Conservation (phyloP, 2,329 filamentous ascomycete genomes). For the Pseudocercospora pini-densiflorae region DNA sequence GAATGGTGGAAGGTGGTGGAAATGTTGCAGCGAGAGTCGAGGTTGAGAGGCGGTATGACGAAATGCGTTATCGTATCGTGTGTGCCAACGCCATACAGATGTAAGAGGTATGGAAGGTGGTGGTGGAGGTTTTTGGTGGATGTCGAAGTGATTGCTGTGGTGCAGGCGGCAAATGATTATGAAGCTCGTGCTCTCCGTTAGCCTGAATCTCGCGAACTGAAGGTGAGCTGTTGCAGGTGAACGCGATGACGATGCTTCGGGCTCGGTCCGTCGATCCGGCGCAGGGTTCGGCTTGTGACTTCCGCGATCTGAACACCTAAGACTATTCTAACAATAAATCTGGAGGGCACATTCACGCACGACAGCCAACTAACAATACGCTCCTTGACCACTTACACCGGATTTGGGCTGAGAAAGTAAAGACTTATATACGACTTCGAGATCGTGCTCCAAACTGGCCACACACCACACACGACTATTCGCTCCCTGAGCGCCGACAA, state of each 20-base stretch:
- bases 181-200: not conserved
- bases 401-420: not conserved
- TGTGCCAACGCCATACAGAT: slow-evolving; percentile 1
- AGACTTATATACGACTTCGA: not conserved
- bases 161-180: slow-evolving; percentile 17
- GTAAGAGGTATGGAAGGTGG: not conserved
- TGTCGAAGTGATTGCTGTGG: not conserved
- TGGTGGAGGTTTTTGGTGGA: slow-evolving; percentile 5
- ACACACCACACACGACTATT: not conserved
- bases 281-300: slow-evolving; percentile 5
- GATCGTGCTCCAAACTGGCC: not conserved
- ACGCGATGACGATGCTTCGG: not conserved
- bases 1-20: slow-evolving; percentile 10
- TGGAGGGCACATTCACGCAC: not conserved
- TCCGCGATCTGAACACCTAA: slow-evolving; percentile 12
- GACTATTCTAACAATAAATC: slow-evolving; percentile 7
- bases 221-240: not conserved
- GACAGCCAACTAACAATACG: slow-evolving; percentile 10
- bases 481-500: slow-evolving; percentile 23
- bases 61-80: slow-evolving; percentile 3
- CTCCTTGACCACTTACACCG: slow-evolving; percentile 7
- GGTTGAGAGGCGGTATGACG: slow-evolving; percentile 10
- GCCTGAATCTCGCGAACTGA: not conserved
- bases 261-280: not conserved
- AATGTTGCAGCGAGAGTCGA: slow-evolving; percentile 9